Evolutionary conservation across 495 filamentous ascomycete species (phyloP).

Genomic region (Collariella sp.): DNA sequence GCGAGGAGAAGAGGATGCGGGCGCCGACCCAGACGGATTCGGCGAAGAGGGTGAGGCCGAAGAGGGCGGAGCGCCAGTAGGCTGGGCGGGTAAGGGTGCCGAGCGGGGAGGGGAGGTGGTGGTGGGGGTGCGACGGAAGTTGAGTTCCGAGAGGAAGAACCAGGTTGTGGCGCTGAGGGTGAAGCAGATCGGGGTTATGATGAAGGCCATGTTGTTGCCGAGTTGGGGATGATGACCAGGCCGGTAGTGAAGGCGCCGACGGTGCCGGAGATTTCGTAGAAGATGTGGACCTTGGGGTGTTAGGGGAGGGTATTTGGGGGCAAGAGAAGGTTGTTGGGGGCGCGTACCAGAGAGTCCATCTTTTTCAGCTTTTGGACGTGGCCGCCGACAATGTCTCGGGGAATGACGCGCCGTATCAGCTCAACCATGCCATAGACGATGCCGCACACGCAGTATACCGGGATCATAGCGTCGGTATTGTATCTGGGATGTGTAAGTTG

Average conservation of each 20-base stretch:
- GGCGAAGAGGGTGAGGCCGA: conserved; percentile 29
- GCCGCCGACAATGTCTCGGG: conserved; percentile 40
- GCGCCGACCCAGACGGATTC: conserved; percentile 34
- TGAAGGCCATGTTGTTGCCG: conserved; percentile 40
- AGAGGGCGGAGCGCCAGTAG: conserved; percentile 23
- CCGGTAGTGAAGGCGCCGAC: conserved; percentile 36
- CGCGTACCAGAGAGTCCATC: conserved; percentile 33
- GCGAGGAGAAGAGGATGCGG: conserved; percentile 33
- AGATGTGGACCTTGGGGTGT: conserved; percentile 35
- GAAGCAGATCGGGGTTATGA: conserved; percentile 38
- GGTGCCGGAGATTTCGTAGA: conserved; percentile 39
- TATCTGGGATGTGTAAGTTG: conserved; percentile 11
- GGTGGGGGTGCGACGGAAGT: conserved; percentile 15
- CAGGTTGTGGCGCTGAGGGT: conserved; percentile 26
- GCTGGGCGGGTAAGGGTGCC: conserved; percentile 1
- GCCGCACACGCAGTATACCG: conserved; percentile 32
- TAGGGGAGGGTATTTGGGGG: too few relatives aligned
- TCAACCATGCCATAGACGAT: conserved; percentile 40
- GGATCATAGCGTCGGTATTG: conserved; percentile 38
- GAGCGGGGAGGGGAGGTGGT: neutral
- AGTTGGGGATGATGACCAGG: conserved; percentile 34
- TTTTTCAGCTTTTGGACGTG: conserved; percentile 35
- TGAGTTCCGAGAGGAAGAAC: conserved; percentile 32
- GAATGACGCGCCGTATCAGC: conserved; percentile 38
- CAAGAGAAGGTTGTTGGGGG: neutral